Base-by-base conservation (phyloP, 163 green algal genomes). In the Chlamydomonas reinhardtii region DNA sequence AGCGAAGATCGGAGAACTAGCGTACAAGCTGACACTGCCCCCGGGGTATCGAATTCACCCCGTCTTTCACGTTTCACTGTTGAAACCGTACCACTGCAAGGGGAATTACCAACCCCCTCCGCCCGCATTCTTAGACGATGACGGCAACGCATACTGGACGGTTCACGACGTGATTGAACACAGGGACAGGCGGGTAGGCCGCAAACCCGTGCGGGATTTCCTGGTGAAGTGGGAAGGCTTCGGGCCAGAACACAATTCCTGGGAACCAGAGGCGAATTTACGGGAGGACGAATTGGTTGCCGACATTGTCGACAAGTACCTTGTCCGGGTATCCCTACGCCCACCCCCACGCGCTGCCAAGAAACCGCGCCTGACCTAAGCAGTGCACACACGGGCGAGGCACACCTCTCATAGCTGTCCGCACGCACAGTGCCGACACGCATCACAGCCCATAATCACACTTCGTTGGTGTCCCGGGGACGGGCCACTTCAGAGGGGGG, bases 1-100 rank as follows among this genome's bases (percentile, higher is more conserved):
- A 25, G 62, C 52, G 11, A 27, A 66, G n/a, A 70, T 84, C 29
- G 59, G n/a, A 8, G 56, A 65, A n/a, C 65, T 85, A 19, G 71
- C 70, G 52, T 91, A 29, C 34, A 69, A 35, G 91, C 89, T 88
- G 80, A 86, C 52, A 66, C 79, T 61, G 88, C 83, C 11, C 74
- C 19, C n/a, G 24, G 31, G 52, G 29, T 82, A 66, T 22, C 29
- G 34, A 62, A 75, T 74, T 31, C 62, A 74, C 34, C 76, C 76
- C 27, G 76, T 74, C 16, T 83, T 83, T 37, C 76, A 83, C 52
- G 62, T 74, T 4, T 74, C 62, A n/a, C 48, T 83, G 62, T 29
- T 83, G 6, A 65, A 74, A 35, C 61, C 62, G 4, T 74, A 19
- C n/a, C 8, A 43, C 27, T 15, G 5, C 4, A 39, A 16, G 9